Evolutionary conservation across 495 filamentous ascomycete genomes (phyloP).

Genomic region (Xylaria telfairii): DNA sequence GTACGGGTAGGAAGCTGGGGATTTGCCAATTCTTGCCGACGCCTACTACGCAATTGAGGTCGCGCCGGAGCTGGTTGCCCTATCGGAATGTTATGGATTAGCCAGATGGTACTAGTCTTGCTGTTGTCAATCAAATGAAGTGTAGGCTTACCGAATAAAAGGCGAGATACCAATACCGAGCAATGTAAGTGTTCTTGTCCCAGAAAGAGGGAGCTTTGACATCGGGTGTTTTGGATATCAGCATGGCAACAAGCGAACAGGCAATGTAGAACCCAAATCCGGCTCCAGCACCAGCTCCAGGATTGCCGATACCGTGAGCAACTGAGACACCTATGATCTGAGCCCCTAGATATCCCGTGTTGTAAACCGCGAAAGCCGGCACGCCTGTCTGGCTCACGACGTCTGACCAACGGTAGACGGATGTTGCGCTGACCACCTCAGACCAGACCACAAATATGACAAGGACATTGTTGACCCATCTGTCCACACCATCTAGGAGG

Average conservation of each 20-base stretch:
- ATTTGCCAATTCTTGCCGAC: constrained; percentile 48
- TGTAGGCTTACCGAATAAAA: constrained; percentile 26
- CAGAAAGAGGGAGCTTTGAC: constrained; percentile 40
- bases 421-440: constrained; percentile 18
- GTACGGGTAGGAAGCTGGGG: constrained; percentile 40
- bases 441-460: constrained; percentile 27
- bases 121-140: not conserved
- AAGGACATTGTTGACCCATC: constrained; percentile 24
- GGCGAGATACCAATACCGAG: constrained; percentile 23
- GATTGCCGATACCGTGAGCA: constrained; percentile 37
- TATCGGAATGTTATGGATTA: not conserved
- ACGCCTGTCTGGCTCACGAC: constrained; percentile 41
- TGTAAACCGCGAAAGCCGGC: constrained; percentile 41
- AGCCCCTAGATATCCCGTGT: constrained; percentile 45
- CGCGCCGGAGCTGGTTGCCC: constrained; percentile 28
- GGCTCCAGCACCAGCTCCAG: constrained; percentile 40
- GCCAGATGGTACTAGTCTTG: not conserved
- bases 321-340: constrained; percentile 44
- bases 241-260: constrained; percentile 12
- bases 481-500: constrained; percentile 24
- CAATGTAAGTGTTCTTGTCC: constrained; percentile 34
- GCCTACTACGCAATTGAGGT: constrained; percentile 25
- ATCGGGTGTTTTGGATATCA: constrained; percentile 35
- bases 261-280: constrained; percentile 32
- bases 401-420: constrained; percentile 32